A percentile compares a stretch with the other conserved stretches of the same genome.
phyloP scores from a whole-genome alignment of 371 early-diverging fungal genomes.

The Mucor sp. region DNA sequence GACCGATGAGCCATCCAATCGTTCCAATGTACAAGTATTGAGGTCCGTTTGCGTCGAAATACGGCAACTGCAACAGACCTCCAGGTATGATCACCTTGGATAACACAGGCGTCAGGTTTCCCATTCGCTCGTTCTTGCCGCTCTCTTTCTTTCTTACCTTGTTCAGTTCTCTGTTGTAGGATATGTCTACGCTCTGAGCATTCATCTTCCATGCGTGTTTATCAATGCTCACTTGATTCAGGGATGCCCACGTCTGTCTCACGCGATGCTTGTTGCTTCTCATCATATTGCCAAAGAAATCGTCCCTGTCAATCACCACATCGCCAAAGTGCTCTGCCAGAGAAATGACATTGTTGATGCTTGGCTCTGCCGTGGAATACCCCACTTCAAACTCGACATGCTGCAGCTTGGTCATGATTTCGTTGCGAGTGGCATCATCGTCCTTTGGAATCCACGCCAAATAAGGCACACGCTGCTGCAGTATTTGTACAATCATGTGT shows the following conservation, averaged over 20 bases:
- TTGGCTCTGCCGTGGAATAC: slow-evolving; percentile 46
- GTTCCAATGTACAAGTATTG: slow-evolving; percentile 57
- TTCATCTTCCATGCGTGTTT: slow-evolving; percentile 48
- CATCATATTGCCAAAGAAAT: slow-evolving; percentile 55
- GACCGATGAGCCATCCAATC: slow-evolving; percentile 62
- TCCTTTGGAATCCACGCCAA: slow-evolving; percentile 15
- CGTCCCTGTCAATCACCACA: slow-evolving; percentile 30
- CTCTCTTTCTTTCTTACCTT: slow-evolving; percentile 13
- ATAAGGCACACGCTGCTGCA: slow-evolving; percentile 34
- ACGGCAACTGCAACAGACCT: slow-evolving; percentile 54
- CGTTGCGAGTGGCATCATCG: slow-evolving; percentile 19
- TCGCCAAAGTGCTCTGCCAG: slow-evolving; percentile 48
- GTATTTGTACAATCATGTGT: slow-evolving; percentile 24
- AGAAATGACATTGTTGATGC: slow-evolving; percentile 31
- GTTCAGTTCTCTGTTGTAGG: slow-evolving; percentile 32
- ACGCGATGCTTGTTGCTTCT: slow-evolving; percentile 30
- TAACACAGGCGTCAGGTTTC: not conserved
- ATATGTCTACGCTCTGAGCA: slow-evolving; percentile 54
- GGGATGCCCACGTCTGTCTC: slow-evolving; percentile 15
- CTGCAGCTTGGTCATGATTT: slow-evolving; percentile 9
- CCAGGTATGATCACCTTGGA: slow-evolving; percentile 56
- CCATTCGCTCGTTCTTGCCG: not conserved
- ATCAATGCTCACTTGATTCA: slow-evolving; percentile 35
- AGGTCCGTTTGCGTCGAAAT: slow-evolving; percentile 48
- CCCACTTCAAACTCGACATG: slow-evolving; percentile 38